Base-by-base conservation (phyloP, 2,329 filamentous ascomycete species). In the Ampelomyces quisqualis region DNA sequence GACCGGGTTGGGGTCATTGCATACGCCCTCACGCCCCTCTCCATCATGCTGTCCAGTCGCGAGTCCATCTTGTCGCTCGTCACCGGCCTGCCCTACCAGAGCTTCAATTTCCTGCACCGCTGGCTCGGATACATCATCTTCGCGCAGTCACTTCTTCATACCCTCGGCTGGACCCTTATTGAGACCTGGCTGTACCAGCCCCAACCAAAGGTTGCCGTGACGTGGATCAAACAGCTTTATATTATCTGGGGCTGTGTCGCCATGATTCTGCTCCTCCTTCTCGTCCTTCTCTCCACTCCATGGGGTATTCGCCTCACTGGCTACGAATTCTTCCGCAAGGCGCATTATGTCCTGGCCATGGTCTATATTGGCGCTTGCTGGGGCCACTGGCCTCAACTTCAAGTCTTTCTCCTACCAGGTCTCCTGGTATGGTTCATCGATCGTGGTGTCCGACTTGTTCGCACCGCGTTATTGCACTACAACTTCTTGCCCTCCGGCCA, bases 71-170 rank as follows among this genome's bases (percentile, higher is more conserved):
- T 90, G 3, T 85, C 81, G 0, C 62, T 86, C 10, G 64, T 88
- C 34, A 90, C 85, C 0, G 86, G 86, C 1, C 73, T 90, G 0
- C 85, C 86, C 0, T 88, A 88, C 57, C 85, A 89, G 27, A 80
- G 78, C 37, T 60, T 90, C 74, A 84, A 86, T 65, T 90, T 90
- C 58, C 70, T 57, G 29, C 39, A 55, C 27, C 46, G 85, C 21
- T 90, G 86, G 86, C 70, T 84, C 0, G 86, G 86, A 5, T 84
- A 85, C 47, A 75, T 90, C 55, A 88, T 90, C 49, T 78, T 87
- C 38, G 61, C 80, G 0, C 86, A 90, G 60, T 77, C 80, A 2
- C 68, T 75, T 7, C 65, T 90, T 1, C 86, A 90, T 61, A 88
- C 85, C 1, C 75, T 90, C 18, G 77, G 74, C 38, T 90, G 86